phyloP scores from a whole-genome alignment of 73 alveolate species.

The Paramecium sexaurelia region DNA sequence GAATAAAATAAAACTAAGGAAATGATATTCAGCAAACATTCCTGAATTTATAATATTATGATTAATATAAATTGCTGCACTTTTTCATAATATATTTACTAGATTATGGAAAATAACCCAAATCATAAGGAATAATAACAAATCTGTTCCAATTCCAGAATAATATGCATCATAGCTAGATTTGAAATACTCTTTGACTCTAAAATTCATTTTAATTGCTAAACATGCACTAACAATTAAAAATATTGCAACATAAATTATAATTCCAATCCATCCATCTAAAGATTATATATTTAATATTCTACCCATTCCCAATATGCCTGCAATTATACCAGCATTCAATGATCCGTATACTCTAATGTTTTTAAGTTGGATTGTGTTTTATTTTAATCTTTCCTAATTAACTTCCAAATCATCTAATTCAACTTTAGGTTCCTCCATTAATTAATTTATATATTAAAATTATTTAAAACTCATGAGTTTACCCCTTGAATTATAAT shows the following conservation, averaged over 20 bases:
- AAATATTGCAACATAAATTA: background rate
- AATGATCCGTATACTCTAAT: constrained; percentile 17
- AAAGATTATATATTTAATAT: background rate
- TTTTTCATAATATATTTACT: constrained; percentile 11
- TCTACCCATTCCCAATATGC: constrained; percentile 36
- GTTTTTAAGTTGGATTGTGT: constrained; percentile 16
- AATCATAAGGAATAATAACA: constrained; percentile 16
- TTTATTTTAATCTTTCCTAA: background rate
- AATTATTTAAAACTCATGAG: background rate
- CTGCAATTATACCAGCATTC: constrained; percentile 41
- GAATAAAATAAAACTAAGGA: background rate
- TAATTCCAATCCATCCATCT: constrained; percentile 47
- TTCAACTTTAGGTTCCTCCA: background rate
- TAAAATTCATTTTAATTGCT: constrained; percentile 30
- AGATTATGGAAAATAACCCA: constrained; percentile 53
- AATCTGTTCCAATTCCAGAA: constrained; percentile 16
- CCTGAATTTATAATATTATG: too few species aligned
- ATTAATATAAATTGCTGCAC: background rate
- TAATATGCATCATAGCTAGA: background rate
- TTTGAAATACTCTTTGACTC: background rate
- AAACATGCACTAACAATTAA: background rate
- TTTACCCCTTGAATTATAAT: too few species aligned
- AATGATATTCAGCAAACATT: too few species aligned
- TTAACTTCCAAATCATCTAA: constrained; percentile 10
- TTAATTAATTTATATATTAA: background rate